Percentiles rank a stretch among this genome's conserved stretches.
Evolutionary conservation across 352 stramenopile species (phyloP).

Genomic region (Pythium rhizo-oryzae): DNA sequence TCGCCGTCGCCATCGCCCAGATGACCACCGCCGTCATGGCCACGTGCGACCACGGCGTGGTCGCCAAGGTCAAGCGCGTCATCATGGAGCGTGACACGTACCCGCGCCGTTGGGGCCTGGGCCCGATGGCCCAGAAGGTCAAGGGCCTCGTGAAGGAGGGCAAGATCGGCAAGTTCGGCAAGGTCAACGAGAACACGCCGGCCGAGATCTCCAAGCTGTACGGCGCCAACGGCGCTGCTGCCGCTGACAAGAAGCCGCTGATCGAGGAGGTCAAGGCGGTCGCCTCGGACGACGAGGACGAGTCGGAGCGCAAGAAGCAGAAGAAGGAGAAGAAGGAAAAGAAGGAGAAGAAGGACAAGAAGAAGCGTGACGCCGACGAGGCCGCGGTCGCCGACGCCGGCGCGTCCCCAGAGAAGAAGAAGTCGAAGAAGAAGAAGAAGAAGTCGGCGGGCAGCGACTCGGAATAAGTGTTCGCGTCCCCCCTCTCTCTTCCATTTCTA

Average conservation of each 20-base stretch:
- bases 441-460: constrained; percentile 69
- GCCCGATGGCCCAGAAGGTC: constrained; percentile 99
- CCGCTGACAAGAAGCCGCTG: constrained; percentile 47
- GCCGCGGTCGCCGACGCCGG: constrained; percentile 43
- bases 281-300: constrained; percentile 38
- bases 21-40: constrained; percentile 99
- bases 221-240: constrained; percentile 40
- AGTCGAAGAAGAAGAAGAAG: constrained; percentile 91
- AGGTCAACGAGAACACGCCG: constrained; percentile 88
- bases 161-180: constrained; percentile 91
- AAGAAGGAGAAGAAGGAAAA: constrained; percentile 70
- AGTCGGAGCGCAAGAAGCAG: constrained; percentile 52
- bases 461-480: constrained; percentile 50
- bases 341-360: constrained; percentile 82
- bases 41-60: constrained; percentile 99
- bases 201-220: constrained; percentile 79
- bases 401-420: constrained; percentile 87
- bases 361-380: constrained; percentile 72
- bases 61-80: constrained; percentile 99
- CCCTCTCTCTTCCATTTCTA: background rate
- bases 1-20: constrained; percentile 98
- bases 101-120: constrained; percentile 98
- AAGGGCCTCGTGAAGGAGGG: constrained; percentile 97
- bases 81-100: constrained; percentile 99
- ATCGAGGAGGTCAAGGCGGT: constrained; percentile 58